Evolutionary conservation across 208 protist genomes (phyloP), one percentile per base, ranked within the genome.

Genomic region (Trypanosoma cruzi): DNA sequence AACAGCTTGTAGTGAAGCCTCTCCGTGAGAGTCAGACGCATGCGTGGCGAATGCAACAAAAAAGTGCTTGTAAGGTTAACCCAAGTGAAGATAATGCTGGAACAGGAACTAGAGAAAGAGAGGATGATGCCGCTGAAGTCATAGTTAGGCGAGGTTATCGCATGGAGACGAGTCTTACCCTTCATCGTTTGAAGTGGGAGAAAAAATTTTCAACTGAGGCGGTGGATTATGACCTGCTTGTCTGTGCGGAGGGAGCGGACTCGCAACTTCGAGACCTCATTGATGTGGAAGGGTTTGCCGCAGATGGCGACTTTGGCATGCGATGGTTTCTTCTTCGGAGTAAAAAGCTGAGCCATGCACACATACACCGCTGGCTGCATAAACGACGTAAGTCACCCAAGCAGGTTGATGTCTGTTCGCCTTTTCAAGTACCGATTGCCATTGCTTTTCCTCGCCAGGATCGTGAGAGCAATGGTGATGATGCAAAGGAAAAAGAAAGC

Each of bases 321-420:
- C 80, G 79, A n/a, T 96, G 92, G 92, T 92, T 85, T 62, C 66
- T 85, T 20, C 82, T 96, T 10, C 34, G 37, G 20, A 58, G 37
- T 14, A 64, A 61, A 36, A 58, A 32, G 34, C 77, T 93, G 32
- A 87, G 79, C 54, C 77, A 80, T 50, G 46, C 64, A 6, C 87
- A 95, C 73, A 84, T 95, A 18, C 92, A 96, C 57, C 92, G 92
- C 37, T 96, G 92, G 89, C 68, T 95, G 54, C 88, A 93, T 52
- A 73, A 75, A 24, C 81, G 84, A 40, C 75, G 54, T 20, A 81
- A 74, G 16, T n/a, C 22, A 34, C 73, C 77, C 13, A 24, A 72
- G 40, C 77, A 54, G 36, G 84, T 83, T 72, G 81, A 87, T 57
- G 66, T 93, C 10, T 72, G 72, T 26, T 89, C 87, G 18, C 68